Percentiles rank a stretch among this genome's conserved stretches.
phyloP scores from a whole-genome alignment of 139 green algal species.

The Picochlorum costavermella region DNA sequence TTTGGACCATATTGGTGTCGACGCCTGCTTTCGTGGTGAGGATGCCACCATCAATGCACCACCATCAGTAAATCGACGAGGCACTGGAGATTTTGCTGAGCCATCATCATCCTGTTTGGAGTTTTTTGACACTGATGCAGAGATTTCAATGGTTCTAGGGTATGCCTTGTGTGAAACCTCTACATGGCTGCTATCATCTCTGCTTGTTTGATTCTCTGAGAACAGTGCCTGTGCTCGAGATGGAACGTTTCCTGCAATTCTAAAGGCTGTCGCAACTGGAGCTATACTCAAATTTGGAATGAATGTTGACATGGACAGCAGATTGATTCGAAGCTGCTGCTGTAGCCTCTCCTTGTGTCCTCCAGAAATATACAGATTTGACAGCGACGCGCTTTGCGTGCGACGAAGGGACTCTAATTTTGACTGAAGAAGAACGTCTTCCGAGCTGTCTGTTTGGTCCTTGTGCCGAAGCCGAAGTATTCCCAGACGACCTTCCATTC shows the following conservation, averaged over 20 bases:
- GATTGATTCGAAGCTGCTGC: slow-evolving; percentile 14
- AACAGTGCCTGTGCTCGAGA: not conserved
- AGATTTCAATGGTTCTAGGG: not conserved
- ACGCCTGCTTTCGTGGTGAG: not conserved
- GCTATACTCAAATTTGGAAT: slow-evolving; percentile 13
- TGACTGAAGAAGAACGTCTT: not conserved
- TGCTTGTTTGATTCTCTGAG: no score
- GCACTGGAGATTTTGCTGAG: not conserved
- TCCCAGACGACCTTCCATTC: not conserved
- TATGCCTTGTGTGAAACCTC: not conserved
- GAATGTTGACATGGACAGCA: slow-evolving; percentile 14
- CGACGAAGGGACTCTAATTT: not conserved
- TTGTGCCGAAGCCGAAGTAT: not conserved
- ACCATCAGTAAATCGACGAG: not conserved
- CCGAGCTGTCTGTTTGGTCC: not conserved
- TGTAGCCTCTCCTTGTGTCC: not conserved
- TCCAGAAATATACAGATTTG: not conserved
- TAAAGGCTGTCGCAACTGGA: slow-evolving; percentile 10
- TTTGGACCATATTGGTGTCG: not conserved
- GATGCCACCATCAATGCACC: not conserved
- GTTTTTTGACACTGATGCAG: not conserved
- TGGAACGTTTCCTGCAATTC: slow-evolving; percentile 18
- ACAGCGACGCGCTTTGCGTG: not conserved
- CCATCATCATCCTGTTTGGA: not conserved
- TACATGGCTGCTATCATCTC: no score